A percentile compares a stretch with the other conserved stretches of the same genome.
These are phyloP conservation scores for Aurantiochytrium sp. DNA, from an alignment of 108 stramenopile genomes.

Conservation along the genomic window DNA sequence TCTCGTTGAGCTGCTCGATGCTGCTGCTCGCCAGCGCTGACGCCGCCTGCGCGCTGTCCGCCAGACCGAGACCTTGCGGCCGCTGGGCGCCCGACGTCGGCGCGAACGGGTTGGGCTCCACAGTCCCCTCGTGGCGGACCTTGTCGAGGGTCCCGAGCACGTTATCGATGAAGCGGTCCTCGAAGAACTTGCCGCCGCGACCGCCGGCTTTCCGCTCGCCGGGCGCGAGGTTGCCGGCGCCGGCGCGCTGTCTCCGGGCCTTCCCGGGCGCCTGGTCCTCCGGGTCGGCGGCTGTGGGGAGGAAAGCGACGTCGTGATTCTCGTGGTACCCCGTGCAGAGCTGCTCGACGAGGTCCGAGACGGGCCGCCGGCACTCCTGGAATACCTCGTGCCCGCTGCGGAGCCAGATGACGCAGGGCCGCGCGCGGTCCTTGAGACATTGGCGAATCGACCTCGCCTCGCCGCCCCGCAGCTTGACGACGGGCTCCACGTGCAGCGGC, in stretches of 20 bases:
- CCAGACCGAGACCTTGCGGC: too few species aligned
- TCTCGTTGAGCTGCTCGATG: background rate
- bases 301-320: slow-evolving; percentile 55
- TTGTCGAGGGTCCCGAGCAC: slow-evolving; percentile 40
- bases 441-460: slow-evolving; percentile 60
- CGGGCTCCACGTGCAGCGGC: slow-evolving; percentile 67
- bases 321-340: slow-evolving; percentile 70
- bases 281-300: slow-evolving; percentile 1
- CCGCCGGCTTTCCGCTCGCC: background rate
- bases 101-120: background rate
- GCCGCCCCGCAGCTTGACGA: slow-evolving; percentile 52
- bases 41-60: too few species aligned
- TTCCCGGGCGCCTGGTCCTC: background rate
- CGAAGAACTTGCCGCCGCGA: slow-evolving; percentile 34
- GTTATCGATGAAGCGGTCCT: slow-evolving; percentile 50
- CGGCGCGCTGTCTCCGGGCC: background rate
- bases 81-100: background rate
- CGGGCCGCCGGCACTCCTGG: slow-evolving; percentile 69
- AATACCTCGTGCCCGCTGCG: slow-evolving; percentile 77
- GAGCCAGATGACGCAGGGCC: slow-evolving; percentile 65
- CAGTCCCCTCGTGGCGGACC: background rate
- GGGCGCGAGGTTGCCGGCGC: background rate
- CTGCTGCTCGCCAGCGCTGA: too few species aligned
- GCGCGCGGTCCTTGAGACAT: slow-evolving; percentile 55
- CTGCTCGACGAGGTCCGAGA: slow-evolving; percentile 67